Evolutionary conservation across 176 grass and related monocot species (phyloP).

Genomic region (Echinochloa phyllopogon): DNA sequence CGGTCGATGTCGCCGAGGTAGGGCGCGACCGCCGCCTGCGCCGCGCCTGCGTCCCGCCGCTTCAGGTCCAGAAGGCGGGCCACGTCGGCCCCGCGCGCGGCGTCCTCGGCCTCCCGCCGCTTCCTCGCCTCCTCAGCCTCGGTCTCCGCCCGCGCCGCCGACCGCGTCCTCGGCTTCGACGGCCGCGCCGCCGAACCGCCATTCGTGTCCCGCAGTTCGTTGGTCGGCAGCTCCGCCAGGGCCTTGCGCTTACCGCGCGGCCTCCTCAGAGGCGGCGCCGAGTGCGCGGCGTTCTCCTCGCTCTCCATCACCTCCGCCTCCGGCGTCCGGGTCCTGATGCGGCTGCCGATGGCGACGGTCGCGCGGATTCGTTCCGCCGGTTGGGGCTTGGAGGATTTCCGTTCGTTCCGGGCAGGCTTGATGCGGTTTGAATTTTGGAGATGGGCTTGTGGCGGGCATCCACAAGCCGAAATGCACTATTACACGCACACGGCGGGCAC

Average conservation of each 20-base stretch:
- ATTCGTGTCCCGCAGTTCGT: not conserved
- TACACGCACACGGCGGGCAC: too few relatives aligned
- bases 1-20: constrained; percentile 44
- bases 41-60: constrained; percentile 13
- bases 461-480: not conserved
- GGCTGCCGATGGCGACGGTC: not conserved
- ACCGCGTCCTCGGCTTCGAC: constrained; percentile 47
- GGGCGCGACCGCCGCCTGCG: constrained; percentile 20
- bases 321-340: not conserved
- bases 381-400: constrained; percentile 4
- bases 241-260: constrained; percentile 29
- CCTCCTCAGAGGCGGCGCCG: not conserved
- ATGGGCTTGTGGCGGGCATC: not conserved
- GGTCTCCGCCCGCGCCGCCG: constrained; percentile 40
- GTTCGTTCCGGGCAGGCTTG: not conserved
- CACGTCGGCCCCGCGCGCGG: not conserved
- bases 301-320: constrained; percentile 16
- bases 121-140: constrained; percentile 17
- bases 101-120: not conserved
- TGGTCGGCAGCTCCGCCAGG: constrained; percentile 35
- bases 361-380: constrained; percentile 1
- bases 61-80: not conserved
- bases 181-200: not conserved
- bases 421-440: constrained; percentile 23
- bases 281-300: constrained; percentile 28